Percentiles rank a stretch among this genome's conserved stretches.
Evolutionary conservation across 148 eudicot genomes (phyloP).

Genomic region (Nepenthes mirabilis): DNA sequence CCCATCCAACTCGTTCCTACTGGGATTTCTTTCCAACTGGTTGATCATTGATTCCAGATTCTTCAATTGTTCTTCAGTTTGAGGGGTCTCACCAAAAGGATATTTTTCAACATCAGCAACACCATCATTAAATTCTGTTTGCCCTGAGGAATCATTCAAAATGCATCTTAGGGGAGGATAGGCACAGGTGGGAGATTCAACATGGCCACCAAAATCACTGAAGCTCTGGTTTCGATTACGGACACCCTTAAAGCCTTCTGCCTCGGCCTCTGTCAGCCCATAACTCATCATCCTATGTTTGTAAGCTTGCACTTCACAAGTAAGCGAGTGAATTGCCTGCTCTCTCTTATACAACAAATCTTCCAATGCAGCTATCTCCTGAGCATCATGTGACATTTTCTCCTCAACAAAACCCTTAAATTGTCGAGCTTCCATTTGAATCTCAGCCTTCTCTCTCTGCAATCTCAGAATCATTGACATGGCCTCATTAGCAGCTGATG

Average conservation of each 20-base stretch:
- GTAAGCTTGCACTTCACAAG: constrained; percentile 71
- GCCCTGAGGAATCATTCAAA: constrained; percentile 33
- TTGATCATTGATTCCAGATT: constrained; percentile 68
- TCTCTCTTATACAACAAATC: constrained; percentile 77
- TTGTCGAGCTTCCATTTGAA: constrained; percentile 73
- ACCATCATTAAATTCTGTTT: constrained; percentile 41
- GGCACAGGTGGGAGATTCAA: constrained; percentile 30
- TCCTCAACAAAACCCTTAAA: constrained; percentile 83
- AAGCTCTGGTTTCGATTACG: constrained; percentile 34
- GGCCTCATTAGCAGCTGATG: constrained; percentile 90
- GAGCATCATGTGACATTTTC: constrained; percentile 71
- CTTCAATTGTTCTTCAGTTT: constrained; percentile 43
- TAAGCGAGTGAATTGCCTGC: constrained; percentile 56
- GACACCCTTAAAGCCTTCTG: constrained; percentile 39
- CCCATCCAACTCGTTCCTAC: constrained; percentile 32
- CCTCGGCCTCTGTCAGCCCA: constrained; percentile 70
- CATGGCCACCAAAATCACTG: constrained; percentile 22
- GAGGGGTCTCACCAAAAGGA: constrained; percentile 60
- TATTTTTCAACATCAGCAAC: constrained; percentile 54
- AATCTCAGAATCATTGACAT: constrained; percentile 97
- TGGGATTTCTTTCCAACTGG: constrained; percentile 61
- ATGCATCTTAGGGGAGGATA: constrained; percentile 76
- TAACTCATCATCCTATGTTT: constrained; percentile 79
- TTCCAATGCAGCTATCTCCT: constrained; percentile 50
- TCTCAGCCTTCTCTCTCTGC: constrained; percentile 90